Conservation (phyloP, 176 grass and related monocot genomes). For the Avena eriantha region DNA sequence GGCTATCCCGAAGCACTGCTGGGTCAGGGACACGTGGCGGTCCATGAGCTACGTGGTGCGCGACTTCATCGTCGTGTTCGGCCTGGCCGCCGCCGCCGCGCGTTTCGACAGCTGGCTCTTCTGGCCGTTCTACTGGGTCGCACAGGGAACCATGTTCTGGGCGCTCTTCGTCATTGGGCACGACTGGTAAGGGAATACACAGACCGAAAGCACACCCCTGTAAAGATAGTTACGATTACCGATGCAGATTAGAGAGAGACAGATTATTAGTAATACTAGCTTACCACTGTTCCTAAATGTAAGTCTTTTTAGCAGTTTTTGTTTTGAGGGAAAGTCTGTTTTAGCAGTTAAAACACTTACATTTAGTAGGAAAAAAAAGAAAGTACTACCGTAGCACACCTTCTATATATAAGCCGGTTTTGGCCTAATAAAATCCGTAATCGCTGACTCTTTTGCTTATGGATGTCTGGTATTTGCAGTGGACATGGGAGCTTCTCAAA, state of each 20-base stretch:
- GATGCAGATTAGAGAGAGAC: no score
- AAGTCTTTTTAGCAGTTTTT: no score
- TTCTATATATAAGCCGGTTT: neutral
- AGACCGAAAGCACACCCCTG: neutral
- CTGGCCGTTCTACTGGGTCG: conserved; percentile 90
- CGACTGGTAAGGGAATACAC: conserved; percentile 62
- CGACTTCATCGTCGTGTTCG: conserved; percentile 73
- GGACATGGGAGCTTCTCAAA: conserved; percentile 91
- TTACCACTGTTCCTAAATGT: no score
- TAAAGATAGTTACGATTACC: conserved; percentile 1
- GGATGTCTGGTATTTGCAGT: conserved; percentile 43
- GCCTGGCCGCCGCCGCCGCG: conserved; percentile 72
- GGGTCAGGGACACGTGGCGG: conserved; percentile 74
- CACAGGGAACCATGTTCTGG: conserved; percentile 97
- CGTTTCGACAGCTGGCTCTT: conserved; percentile 73
- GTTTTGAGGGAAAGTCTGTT: no score
- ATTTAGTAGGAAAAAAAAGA: no score
- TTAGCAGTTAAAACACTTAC: no score
- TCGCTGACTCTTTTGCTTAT: conserved; percentile 24
- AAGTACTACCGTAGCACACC: no score
- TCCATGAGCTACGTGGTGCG: conserved; percentile 82
- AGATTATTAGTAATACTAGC: no score
- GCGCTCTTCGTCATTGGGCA: conserved; percentile 90
- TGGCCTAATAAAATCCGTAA: neutral
- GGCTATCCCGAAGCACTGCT: neutral